A percentile compares a stretch with the other conserved stretches of the same genome.
Evolutionary conservation across 2,329 filamentous ascomycete species (phyloP).

Genomic region (Pseudogymnoascus sp.): DNA sequence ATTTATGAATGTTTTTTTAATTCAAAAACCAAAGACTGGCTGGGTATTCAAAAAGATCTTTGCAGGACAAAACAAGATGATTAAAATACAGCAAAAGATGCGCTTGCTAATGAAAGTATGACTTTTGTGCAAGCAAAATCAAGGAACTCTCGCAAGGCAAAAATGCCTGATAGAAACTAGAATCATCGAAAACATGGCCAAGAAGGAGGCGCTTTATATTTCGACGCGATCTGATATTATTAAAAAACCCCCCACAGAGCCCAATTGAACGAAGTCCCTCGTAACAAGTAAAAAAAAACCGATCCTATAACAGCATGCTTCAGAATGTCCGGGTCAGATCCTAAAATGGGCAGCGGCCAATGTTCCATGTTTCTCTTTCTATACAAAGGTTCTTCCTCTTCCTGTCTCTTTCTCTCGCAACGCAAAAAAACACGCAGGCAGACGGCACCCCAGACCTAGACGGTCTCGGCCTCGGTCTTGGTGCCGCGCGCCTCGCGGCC

Average conservation of each 20-base stretch:
- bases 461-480: slow-evolving; percentile 37
- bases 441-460: slow-evolving; percentile 18
- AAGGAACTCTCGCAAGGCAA: not conserved
- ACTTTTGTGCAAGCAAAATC: not conserved
- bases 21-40: not conserved
- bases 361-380: not conserved
- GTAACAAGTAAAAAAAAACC: not conserved
- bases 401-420: not conserved
- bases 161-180: not conserved
- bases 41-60: not conserved
- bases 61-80: not conserved
- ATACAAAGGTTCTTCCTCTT: not conserved
- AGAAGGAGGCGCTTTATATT: not conserved
- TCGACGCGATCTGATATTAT: not conserved
- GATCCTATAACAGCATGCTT: not conserved
- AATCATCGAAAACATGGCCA: not conserved
- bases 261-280: not conserved
- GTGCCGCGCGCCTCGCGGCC: slow-evolving; percentile 49
- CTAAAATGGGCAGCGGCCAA: not conserved
- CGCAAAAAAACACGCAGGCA: not conserved
- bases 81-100: not conserved
- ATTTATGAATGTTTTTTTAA: not conserved
- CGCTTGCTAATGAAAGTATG: not conserved
- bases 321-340: not conserved
- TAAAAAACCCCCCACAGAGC: not conserved